Evolutionary conservation across 2,329 filamentous ascomycete genomes (phyloP).

Genomic region (Sporothrix globosa): DNA sequence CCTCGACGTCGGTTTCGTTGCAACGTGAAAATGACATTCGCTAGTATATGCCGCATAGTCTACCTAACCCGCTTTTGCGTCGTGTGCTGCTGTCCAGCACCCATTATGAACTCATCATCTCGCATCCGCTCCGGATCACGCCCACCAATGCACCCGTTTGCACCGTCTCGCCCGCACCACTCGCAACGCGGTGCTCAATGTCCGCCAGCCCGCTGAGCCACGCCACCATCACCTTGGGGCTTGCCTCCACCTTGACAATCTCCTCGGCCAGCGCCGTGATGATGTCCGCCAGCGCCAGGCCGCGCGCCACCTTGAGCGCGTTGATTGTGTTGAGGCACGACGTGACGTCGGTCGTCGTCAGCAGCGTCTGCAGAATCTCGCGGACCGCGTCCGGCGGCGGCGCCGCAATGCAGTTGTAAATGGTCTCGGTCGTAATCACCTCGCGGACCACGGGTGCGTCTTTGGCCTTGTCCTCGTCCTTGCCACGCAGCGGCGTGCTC

Average conservation of each 20-base stretch:
- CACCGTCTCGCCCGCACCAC: constrained; percentile 81
- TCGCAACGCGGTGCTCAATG: constrained; percentile 87
- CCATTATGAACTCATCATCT: constrained; percentile 56
- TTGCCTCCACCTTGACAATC: constrained; percentile 79
- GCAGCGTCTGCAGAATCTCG: constrained; percentile 79
- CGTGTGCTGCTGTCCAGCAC: background rate
- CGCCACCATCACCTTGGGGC: constrained; percentile 80
- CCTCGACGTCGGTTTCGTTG: background rate
- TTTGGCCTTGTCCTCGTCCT: constrained; percentile 52
- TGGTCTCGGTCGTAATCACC: constrained; percentile 81
- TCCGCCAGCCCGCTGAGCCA: constrained; percentile 93
- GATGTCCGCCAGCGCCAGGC: constrained; percentile 90
- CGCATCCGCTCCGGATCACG: constrained; percentile 82
- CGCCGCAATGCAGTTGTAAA: constrained; percentile 96
- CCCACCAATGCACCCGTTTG: constrained; percentile 94
- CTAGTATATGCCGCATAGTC: constrained; percentile 15
- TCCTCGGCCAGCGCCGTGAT: constrained; percentile 84
- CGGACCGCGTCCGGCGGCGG: constrained; percentile 87
- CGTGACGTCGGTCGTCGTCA: constrained; percentile 84
- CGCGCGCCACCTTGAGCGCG: constrained; percentile 80
- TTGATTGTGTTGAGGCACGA: constrained; percentile 88
- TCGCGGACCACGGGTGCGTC: constrained; percentile 73
- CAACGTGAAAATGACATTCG: constrained; percentile 10
- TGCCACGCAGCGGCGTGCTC: constrained; percentile 70
- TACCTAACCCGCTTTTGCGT: background rate